phyloP scores from a whole-genome alignment of 2,329 filamentous ascomycete species.

The Talaromyces sp. region DNA sequence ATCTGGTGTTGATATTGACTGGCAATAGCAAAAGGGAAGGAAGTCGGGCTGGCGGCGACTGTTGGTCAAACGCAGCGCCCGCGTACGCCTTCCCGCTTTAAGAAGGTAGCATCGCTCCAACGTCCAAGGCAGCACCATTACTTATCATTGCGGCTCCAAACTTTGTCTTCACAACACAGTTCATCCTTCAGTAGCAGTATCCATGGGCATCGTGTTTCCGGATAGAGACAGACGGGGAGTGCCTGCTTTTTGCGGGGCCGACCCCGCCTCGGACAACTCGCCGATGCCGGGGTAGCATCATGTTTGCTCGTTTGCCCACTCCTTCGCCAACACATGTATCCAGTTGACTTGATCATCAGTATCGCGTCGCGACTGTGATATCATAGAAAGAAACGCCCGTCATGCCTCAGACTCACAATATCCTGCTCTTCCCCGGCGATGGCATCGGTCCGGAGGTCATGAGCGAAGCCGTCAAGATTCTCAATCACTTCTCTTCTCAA shows the following conservation, averaged over 20 bases:
- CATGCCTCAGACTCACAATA: slow-evolving; percentile 51
- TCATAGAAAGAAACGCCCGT: not conserved
- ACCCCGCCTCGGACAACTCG: not conserved
- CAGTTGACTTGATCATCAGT: not conserved
- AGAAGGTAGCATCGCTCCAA: slow-evolving; percentile 6
- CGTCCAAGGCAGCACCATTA: not conserved
- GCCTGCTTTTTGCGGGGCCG: not conserved
- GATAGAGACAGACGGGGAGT: not conserved
- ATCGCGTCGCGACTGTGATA: not conserved
- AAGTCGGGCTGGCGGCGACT: not conserved
- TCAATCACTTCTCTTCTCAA: slow-evolving; percentile 55
- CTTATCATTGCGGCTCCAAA: not conserved
- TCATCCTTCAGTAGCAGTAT: not conserved
- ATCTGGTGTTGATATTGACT: not conserved
- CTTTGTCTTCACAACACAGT: not conserved
- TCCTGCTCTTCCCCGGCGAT: slow-evolving; percentile 71
- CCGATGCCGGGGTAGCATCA: not conserved
- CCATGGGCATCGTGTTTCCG: not conserved
- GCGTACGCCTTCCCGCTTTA: not conserved
- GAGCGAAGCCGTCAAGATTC: slow-evolving; percentile 51
- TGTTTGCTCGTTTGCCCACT: not conserved
- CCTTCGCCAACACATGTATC: not conserved
- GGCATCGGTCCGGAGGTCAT: slow-evolving; percentile 74
- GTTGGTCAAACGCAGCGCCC: too few species aligned
- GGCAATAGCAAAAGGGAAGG: not conserved